phyloP scores from a whole-genome alignment of 352 stramenopile species.

The Elongisporangium prolatum region DNA sequence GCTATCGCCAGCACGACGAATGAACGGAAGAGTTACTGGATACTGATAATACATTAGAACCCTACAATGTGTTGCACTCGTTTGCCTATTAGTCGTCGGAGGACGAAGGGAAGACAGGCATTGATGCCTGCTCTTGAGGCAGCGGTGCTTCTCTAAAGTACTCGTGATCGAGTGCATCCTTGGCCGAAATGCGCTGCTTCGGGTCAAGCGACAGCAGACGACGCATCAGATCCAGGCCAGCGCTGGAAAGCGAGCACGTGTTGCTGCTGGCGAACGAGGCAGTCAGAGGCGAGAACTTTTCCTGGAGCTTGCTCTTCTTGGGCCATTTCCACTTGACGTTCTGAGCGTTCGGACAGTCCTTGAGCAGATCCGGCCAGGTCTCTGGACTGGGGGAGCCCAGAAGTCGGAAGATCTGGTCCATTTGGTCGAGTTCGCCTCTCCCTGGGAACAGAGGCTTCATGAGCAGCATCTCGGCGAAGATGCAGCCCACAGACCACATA shows the following conservation, averaged over 20 bases:
- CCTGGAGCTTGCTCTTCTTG: constrained; percentile 55
- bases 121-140: constrained; percentile 63
- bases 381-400: constrained; percentile 87
- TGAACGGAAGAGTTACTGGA: no score
- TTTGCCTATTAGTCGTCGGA: no score
- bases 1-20: no score
- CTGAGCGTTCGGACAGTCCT: constrained; percentile 58
- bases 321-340: constrained; percentile 66
- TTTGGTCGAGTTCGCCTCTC: constrained; percentile 93
- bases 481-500: constrained; percentile 96
- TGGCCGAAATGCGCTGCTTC: constrained; percentile 67
- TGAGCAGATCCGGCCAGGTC: constrained; percentile 82
- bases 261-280: constrained; percentile 42
- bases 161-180: constrained; percentile 71
- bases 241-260: constrained; percentile 62
- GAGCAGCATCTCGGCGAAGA: constrained; percentile 95
- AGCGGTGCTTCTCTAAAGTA: constrained; percentile 75
- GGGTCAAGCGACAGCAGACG: constrained; percentile 68
- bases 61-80: no score
- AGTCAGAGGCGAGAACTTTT: constrained; percentile 67
- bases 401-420: constrained; percentile 95
- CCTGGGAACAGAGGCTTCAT: constrained; percentile 92
- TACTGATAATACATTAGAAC: no score
- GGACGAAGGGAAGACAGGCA: constrained; percentile 66
- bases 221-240: constrained; percentile 66